Evolutionary conservation across 257 asterid genomes (phyloP).

Genomic region (Forsythia viridissima): DNA sequence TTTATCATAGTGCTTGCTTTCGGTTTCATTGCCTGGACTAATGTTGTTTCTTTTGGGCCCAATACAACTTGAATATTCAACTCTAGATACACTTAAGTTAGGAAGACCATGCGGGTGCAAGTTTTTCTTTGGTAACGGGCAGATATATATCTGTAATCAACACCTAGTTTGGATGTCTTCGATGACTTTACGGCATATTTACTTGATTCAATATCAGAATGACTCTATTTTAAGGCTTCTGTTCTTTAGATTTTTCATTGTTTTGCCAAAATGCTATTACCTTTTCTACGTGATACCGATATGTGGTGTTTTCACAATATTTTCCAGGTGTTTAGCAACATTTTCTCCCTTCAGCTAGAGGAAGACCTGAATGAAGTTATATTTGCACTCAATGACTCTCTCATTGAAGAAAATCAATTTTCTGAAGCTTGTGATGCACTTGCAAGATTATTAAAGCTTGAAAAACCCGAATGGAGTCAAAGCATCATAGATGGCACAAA

Average conservation of each 20-base stretch:
- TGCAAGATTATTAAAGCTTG: slow-evolving; percentile 38
- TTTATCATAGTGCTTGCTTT: neutral
- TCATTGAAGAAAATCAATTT: slow-evolving; percentile 43
- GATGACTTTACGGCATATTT: no score
- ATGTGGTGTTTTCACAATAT: neutral
- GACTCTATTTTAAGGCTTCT: neutral
- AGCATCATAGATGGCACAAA: slow-evolving; percentile 42
- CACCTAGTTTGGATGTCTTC: no score
- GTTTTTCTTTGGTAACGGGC: no score
- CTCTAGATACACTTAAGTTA: no score
- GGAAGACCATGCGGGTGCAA: no score
- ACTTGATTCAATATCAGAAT: neutral
- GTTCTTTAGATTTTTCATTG: neutral
- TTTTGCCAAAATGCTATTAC: neutral
- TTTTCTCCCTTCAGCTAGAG: slow-evolving; percentile 68
- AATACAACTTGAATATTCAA: no score
- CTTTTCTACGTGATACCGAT: neutral
- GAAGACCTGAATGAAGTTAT: slow-evolving; percentile 86
- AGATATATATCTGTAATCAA: no score
- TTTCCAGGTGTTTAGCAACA: slow-evolving; percentile 66
- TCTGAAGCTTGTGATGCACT: slow-evolving; percentile 47
- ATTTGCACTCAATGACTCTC: slow-evolving; percentile 65
- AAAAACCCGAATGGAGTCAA: slow-evolving; percentile 39
- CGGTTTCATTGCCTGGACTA: neutral
- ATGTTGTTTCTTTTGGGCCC: no score